These are phyloP conservation scores for Stellera chamaejasme DNA, from an alignment of 345 rosid species.

Conservation along the genomic window DNA sequence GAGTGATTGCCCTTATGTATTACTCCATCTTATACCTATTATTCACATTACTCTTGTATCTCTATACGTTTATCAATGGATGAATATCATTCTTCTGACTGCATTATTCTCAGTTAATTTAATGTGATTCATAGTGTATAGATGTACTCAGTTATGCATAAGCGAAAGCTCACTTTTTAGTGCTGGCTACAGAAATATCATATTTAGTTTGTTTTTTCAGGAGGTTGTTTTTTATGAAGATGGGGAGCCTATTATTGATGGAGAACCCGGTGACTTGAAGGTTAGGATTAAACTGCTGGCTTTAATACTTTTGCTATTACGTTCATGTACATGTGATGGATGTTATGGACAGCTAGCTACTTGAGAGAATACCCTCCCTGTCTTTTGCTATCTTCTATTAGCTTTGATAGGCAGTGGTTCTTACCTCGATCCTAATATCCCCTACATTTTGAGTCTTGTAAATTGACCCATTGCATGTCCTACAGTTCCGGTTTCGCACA, in stretches of 20 bases:
- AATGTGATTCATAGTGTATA: no score
- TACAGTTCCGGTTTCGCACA: conserved; percentile 83
- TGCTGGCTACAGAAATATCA: not conserved
- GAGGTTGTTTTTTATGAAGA: conserved; percentile 95
- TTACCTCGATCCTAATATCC: not conserved
- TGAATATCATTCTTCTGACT: no score
- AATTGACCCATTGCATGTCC: conserved; percentile 2
- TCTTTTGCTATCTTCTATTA: not conserved
- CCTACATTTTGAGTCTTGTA: not conserved
- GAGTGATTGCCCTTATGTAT: no score
- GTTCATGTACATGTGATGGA: not conserved
- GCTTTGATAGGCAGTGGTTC: not conserved
- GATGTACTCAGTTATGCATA: no score
- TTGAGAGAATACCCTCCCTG: not conserved
- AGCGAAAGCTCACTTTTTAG: no score
- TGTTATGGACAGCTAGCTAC: not conserved
- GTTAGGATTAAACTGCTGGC: conserved; percentile 26
- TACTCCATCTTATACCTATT: no score
- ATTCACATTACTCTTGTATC: no score
- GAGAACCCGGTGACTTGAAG: conserved; percentile 98
- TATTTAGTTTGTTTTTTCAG: conserved; percentile 30
- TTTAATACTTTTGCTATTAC: not conserved
- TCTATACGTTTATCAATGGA: no score
- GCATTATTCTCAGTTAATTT: not conserved
- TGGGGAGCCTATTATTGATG: conserved; percentile 90